phyloP scores from a whole-genome alignment of 257 asterid species.

The Plectranthus barbatus region DNA sequence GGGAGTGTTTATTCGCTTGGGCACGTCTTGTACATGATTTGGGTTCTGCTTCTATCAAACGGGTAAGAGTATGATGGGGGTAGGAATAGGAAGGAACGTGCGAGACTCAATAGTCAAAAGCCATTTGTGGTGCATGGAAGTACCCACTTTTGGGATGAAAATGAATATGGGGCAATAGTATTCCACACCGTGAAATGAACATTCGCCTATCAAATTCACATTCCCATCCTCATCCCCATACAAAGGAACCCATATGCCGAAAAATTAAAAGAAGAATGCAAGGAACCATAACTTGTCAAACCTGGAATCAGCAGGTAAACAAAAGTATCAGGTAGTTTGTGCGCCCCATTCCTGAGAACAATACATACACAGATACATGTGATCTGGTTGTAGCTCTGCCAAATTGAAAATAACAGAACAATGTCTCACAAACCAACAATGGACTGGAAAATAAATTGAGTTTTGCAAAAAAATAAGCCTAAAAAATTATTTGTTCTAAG shows the following conservation, averaged over 20 bases:
- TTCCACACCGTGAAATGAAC: not conserved
- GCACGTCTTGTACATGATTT: no score
- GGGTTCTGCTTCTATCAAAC: no score
- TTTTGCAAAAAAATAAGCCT: not conserved
- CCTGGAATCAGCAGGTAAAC: conserved; percentile 97
- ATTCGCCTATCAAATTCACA: not conserved
- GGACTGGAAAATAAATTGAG: not conserved
- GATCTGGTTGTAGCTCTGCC: conserved; percentile 12
- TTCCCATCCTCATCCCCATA: no score
- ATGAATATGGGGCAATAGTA: not conserved
- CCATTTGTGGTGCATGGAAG: not conserved
- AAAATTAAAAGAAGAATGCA: conserved; percentile 5
- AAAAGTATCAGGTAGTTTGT: conserved; percentile 68
- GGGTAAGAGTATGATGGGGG: not conserved
- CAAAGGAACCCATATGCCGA: not conserved
- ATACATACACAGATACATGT: conserved; percentile 14
- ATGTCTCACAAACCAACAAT: not conserved
- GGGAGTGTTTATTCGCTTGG: no score
- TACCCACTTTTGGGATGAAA: not conserved
- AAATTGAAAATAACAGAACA: conserved; percentile 10
- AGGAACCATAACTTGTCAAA: conserved; percentile 8
- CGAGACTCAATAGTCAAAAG: not conserved
- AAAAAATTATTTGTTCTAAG: not conserved
- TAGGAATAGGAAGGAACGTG: not conserved
- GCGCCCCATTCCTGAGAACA: conserved; percentile 70